Evolutionary conservation across 2,329 filamentous ascomycete species (phyloP).

Genomic region (Xylariaceae sp.): DNA sequence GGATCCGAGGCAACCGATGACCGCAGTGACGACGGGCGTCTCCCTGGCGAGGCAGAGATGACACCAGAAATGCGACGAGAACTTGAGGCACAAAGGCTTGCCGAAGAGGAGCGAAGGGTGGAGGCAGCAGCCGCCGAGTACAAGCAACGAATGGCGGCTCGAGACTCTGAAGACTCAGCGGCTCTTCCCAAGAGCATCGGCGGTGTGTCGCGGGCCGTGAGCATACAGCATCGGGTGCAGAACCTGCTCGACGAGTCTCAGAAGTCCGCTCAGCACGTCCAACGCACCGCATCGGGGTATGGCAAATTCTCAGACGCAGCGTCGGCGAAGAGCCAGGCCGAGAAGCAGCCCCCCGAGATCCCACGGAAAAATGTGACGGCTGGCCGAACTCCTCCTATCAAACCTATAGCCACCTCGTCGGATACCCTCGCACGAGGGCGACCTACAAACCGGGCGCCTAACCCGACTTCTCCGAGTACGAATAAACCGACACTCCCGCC

Average conservation of each 20-base stretch:
- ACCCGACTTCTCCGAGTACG: constrained; percentile 35
- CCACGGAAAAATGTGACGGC: constrained; percentile 54
- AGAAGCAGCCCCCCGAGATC: constrained; percentile 47
- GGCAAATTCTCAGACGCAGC: constrained; percentile 75
- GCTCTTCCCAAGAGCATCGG: constrained; percentile 58
- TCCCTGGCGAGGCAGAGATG: constrained; percentile 68
- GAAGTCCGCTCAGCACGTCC: constrained; percentile 55
- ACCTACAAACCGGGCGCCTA: constrained; percentile 19
- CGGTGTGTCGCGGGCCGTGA: constrained; percentile 69
- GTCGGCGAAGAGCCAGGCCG: constrained; percentile 39
- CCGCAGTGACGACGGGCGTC: constrained; percentile 67
- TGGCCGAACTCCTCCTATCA: constrained; percentile 29
- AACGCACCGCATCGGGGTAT: constrained; percentile 82
- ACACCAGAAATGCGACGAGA: constrained; percentile 89
- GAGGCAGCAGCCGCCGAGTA: constrained; percentile 89
- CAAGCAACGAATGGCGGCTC: constrained; percentile 69
- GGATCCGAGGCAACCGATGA: constrained; percentile 75
- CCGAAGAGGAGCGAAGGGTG: constrained; percentile 87
- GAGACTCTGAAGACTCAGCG: constrained; percentile 48
- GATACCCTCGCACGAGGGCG: constrained; percentile 28
- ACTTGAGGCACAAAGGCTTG: constrained; percentile 77
- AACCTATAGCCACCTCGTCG: constrained; percentile 28
- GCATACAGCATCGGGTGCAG: constrained; percentile 90
- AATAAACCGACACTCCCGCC: constrained; percentile 58
- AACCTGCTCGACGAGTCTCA: constrained; percentile 79